Evolutionary conservation across 352 stramenopile species (phyloP).

Genomic region (Globisporangium megalacanthum): DNA sequence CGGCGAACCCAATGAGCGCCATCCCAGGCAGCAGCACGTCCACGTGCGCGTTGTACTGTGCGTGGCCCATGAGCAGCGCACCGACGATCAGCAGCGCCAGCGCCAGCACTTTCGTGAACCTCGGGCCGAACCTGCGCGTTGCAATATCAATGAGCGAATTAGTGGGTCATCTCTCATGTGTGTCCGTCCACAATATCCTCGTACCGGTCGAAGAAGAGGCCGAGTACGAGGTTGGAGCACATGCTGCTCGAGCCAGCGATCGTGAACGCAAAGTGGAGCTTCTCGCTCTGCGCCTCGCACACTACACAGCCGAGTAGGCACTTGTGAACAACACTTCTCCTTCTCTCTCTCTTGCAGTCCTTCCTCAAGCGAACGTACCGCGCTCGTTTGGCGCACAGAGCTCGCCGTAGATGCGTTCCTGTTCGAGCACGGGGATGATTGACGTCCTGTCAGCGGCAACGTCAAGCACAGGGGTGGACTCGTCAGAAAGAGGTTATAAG

Average conservation of each 20-base stretch:
- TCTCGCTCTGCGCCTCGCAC: constrained; percentile 45
- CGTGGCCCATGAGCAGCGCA: constrained; percentile 43
- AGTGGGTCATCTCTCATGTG: too few relatives aligned
- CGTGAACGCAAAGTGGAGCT: constrained; percentile 55
- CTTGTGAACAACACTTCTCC: background rate
- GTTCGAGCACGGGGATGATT: constrained; percentile 50
- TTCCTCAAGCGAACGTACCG: constrained; percentile 20
- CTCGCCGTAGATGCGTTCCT: constrained; percentile 52
- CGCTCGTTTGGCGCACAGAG: constrained; percentile 30
- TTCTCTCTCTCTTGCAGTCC: background rate
- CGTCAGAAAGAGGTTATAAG: background rate
- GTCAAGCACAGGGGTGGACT: background rate
- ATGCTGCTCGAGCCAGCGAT: constrained; percentile 57
- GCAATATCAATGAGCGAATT: too few relatives aligned
- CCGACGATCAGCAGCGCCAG: constrained; percentile 40
- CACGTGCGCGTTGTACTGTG: constrained; percentile 23
- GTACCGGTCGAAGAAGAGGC: constrained; percentile 53
- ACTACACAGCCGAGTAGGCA: constrained; percentile 14
- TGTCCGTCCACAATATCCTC: too few relatives aligned
- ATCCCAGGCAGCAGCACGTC: constrained; percentile 59
- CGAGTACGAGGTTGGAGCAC: constrained; percentile 57
- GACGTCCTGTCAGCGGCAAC: constrained; percentile 29
- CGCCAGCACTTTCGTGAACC: constrained; percentile 47
- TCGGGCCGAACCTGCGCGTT: constrained; percentile 36
- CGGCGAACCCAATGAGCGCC: constrained; percentile 55